Percentiles rank a stretch among this genome's conserved stretches.
Evolutionary conservation across 768 basidiomycete genomes (phyloP).

Genomic region (Ramaria sp.): DNA sequence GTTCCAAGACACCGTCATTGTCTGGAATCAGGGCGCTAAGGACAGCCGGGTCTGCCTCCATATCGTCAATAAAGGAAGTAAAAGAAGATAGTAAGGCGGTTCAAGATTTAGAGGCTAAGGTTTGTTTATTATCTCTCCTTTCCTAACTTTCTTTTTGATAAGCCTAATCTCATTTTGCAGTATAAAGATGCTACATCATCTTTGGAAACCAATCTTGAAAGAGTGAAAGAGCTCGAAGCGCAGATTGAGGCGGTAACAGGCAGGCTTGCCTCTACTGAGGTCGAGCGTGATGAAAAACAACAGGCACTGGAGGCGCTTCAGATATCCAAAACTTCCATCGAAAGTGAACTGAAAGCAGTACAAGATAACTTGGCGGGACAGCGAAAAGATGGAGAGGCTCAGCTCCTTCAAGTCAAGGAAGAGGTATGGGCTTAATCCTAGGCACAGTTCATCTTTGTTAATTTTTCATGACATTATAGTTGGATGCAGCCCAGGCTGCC

Average conservation of each 20-base stretch:
- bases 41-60: constrained; percentile 42
- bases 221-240: constrained; percentile 40
- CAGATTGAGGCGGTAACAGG: constrained; percentile 38
- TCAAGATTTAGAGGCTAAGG: constrained; percentile 52
- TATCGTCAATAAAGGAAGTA: constrained; percentile 65
- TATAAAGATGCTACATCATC: constrained; percentile 47
- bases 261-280: constrained; percentile 34
- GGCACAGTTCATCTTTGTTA: not conserved
- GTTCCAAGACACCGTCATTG: constrained; percentile 18
- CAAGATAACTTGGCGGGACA: constrained; percentile 29
- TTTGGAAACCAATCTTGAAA: constrained; percentile 40
- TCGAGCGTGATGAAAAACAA: constrained; percentile 38
- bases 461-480: constrained; percentile 25
- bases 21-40: constrained; percentile 24
- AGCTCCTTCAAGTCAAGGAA: constrained; percentile 31
- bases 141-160: not conserved
- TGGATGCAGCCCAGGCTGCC: constrained; percentile 35
- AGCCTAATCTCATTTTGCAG: constrained; percentile 25
- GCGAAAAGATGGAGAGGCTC: constrained; percentile 17
- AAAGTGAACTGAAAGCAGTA: constrained; percentile 35
- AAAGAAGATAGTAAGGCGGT: constrained; percentile 48
- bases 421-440: constrained; percentile 33
- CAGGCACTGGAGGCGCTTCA: constrained; percentile 35
- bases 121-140: constrained; percentile 13
- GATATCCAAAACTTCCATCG: constrained; percentile 35